A percentile compares a stretch with the other conserved stretches of the same genome.
These are phyloP conservation scores for Arthrobotrys iridis DNA, from an alignment of 2,329 filamentous ascomycete species.

Conservation along the genomic window DNA sequence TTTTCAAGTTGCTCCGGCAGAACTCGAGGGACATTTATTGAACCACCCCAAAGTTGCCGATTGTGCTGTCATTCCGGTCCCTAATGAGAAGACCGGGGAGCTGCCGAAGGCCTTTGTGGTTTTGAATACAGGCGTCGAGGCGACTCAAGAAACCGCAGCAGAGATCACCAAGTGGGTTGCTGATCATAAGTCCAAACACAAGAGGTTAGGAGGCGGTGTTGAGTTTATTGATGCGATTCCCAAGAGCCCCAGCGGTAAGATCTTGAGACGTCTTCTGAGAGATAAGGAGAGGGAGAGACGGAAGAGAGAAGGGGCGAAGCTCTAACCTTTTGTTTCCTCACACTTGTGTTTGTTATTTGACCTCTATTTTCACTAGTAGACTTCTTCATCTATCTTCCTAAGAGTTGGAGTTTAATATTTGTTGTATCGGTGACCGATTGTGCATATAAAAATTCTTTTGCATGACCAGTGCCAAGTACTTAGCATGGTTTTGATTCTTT, in stretches of 20 bases:
- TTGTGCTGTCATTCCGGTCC: constrained; percentile 64
- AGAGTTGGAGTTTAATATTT: neutral
- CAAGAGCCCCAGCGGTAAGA: constrained; percentile 66
- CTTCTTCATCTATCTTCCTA: neutral
- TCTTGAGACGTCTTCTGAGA: constrained; percentile 67
- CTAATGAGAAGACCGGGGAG: constrained; percentile 64
- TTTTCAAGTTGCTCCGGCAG: constrained; percentile 66
- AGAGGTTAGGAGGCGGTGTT: constrained; percentile 64
- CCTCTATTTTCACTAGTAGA: neutral
- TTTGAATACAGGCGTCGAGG: constrained; percentile 56
- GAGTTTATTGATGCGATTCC: constrained; percentile 66
- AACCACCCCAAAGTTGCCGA: constrained; percentile 64
- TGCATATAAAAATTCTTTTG: neutral
- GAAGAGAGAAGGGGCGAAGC: constrained; percentile 72
- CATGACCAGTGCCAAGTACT: neutral
- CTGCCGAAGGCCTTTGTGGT: constrained; percentile 66
- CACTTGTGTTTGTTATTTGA: neutral
- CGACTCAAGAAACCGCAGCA: constrained; percentile 59
- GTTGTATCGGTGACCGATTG: neutral
- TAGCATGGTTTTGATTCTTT: neutral
- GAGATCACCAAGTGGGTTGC: constrained; percentile 63
- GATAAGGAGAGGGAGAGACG: constrained; percentile 78
- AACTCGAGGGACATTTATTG: constrained; percentile 64
- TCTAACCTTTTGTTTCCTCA: constrained; percentile 64
- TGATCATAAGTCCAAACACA: constrained; percentile 64